phyloP scores from a whole-genome alignment of 306 rosid species.

The Cucumis melo region DNA sequence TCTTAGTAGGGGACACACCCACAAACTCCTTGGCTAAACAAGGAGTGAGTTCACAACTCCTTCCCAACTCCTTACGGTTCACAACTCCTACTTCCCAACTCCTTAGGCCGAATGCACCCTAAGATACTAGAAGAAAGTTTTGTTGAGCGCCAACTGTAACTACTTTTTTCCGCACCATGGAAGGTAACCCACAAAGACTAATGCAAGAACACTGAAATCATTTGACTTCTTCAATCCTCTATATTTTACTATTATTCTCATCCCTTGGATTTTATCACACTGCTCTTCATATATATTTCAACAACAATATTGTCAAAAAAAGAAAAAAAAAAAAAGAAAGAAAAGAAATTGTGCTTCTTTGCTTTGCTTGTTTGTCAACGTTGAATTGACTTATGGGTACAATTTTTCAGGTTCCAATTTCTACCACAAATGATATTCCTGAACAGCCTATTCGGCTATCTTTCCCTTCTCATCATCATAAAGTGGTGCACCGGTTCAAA shows the following conservation, averaged over 20 bases:
- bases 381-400: constrained; percentile 10
- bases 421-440: constrained; percentile 85
- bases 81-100: too few relatives aligned
- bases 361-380: neutral
- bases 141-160: too few relatives aligned
- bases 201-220: too few relatives aligned
- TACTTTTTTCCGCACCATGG: too few relatives aligned
- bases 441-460: constrained; percentile 84
- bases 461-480: constrained; percentile 60
- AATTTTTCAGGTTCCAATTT: constrained; percentile 72
- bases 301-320: neutral
- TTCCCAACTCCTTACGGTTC: too few relatives aligned
- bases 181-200: too few relatives aligned
- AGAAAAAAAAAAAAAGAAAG: neutral
- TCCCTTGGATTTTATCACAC: neutral
- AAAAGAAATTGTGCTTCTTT: neutral
- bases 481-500: constrained; percentile 97
- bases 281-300: neutral
- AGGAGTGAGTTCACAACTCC: too few relatives aligned
- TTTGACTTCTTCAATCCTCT: neutral
- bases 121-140: too few relatives aligned
- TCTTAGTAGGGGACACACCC: too few relatives aligned
- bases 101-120: too few relatives aligned
- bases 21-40: too few relatives aligned
- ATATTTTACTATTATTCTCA: neutral